These are phyloP conservation scores for Striga hermonthica DNA, from an alignment of 305 asterid genomes.

Conservation along the genomic window DNA sequence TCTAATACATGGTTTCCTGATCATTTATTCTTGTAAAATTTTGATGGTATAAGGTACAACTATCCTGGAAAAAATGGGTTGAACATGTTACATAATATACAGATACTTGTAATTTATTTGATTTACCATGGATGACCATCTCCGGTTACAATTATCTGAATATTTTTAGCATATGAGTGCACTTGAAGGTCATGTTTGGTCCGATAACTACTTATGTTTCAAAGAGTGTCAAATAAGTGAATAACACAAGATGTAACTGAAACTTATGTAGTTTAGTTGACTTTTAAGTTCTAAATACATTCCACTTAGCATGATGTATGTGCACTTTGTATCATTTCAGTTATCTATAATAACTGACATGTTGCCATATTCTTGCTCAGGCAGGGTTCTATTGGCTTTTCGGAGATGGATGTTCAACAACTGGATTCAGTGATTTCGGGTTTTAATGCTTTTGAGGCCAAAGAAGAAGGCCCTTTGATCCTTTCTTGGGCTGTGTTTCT, in stretches of 20 bases:
- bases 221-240: conserved; percentile 9
- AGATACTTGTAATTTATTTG: no score
- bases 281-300: conserved; percentile 2
- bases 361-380: conserved; percentile 52
- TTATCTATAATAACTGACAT: conserved; percentile 29
- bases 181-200: conserved; percentile 21
- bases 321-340: conserved; percentile 10
- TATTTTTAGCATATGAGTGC: conserved; percentile 9
- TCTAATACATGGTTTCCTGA: conserved; percentile 6
- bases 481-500: conserved; percentile 97
- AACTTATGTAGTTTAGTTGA: neutral
- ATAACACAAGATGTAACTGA: conserved; percentile 22
- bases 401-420: conserved; percentile 71
- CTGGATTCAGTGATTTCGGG: conserved; percentile 61
- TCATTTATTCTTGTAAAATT: neutral
- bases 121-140: no score
- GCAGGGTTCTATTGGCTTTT: conserved; percentile 68
- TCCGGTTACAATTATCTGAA: neutral
- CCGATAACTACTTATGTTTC: conserved; percentile 17
- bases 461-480: conserved; percentile 82
- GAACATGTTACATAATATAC: neutral
- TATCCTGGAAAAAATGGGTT: neutral
- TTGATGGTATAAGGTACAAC: neutral
- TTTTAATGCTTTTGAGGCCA: conserved; percentile 57
- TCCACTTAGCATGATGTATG: conserved; percentile 7